phyloP scores from a whole-genome alignment of 306 rosid species.

The Pyrus communis region DNA sequence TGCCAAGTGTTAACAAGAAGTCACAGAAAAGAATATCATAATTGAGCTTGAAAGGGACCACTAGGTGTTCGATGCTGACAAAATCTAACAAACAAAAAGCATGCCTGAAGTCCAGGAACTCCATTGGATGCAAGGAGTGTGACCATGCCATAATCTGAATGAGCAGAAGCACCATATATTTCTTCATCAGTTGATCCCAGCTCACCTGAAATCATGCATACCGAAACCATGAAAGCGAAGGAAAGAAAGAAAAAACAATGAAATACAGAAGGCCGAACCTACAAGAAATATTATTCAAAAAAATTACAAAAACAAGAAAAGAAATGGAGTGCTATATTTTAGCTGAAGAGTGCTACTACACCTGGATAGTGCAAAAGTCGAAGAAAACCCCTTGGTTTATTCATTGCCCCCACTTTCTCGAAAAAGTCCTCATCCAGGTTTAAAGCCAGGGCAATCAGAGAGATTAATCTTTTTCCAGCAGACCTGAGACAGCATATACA shows the following conservation, averaged over 20 bases:
- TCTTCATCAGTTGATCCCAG: constrained; percentile 41
- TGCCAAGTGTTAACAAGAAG: constrained; percentile 16
- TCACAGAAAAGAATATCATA: constrained; percentile 3
- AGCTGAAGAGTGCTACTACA: not conserved
- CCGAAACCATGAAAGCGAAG: not conserved
- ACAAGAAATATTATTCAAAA: not conserved
- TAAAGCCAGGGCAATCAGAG: constrained; percentile 67
- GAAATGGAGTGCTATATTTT: too few species aligned
- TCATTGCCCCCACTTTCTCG: constrained; percentile 50
- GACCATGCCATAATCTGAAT: constrained; percentile 80
- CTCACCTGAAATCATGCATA: constrained; percentile 34
- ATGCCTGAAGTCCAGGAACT: constrained; percentile 80
- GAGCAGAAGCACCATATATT: constrained; percentile 67
- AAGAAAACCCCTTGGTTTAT: constrained; percentile 37
- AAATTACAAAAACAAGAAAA: too few species aligned
- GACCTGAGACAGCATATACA: constrained; percentile 28
- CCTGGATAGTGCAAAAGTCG: constrained; percentile 87
- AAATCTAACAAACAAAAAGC: constrained; percentile 3
- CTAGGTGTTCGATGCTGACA: not conserved
- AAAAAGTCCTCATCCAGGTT: constrained; percentile 57
- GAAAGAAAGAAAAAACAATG: not conserved
- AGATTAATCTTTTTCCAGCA: constrained; percentile 46
- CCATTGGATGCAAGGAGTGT: constrained; percentile 69
- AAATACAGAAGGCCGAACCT: not conserved
- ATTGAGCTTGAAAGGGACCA: not conserved